Evolutionary conservation across 2,329 filamentous ascomycete species (phyloP).

Genomic region (Lachnellula subtilissima): DNA sequence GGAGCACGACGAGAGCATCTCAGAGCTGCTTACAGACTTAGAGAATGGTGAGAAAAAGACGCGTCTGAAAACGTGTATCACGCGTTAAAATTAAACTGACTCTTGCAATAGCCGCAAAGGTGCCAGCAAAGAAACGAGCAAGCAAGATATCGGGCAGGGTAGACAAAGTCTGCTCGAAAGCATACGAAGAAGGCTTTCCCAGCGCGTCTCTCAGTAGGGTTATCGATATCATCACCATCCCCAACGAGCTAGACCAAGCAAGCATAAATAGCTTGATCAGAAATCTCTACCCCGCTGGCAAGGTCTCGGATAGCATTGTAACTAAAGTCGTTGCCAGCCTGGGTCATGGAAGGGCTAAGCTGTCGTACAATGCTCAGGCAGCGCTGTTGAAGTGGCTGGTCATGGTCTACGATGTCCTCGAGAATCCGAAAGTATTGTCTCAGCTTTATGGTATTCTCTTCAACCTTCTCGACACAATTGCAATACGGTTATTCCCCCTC

Average conservation of each 20-base stretch:
- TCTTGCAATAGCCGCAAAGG: constrained; percentile 46
- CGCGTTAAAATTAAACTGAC: constrained; percentile 3
- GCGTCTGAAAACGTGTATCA: constrained; percentile 15
- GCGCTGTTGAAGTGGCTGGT: constrained; percentile 74
- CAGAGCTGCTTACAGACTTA: constrained; percentile 24
- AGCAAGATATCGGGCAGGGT: constrained; percentile 59
- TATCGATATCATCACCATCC: constrained; percentile 60
- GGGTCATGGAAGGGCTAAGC: constrained; percentile 73
- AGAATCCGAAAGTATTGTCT: constrained; percentile 58
- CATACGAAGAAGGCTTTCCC: constrained; percentile 65
- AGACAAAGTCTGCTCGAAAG: constrained; percentile 56
- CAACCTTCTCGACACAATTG: constrained; percentile 75
- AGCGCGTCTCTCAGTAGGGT: constrained; percentile 56
- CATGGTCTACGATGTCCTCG: constrained; percentile 67
- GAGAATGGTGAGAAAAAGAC: constrained; percentile 24
- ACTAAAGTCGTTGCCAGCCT: constrained; percentile 66
- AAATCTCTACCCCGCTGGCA: constrained; percentile 68
- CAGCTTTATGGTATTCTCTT: constrained; percentile 74
- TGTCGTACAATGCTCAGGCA: constrained; percentile 65
- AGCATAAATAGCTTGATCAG: constrained; percentile 65
- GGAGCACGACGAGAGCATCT: constrained; percentile 9
- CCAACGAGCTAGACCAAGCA: constrained; percentile 70
- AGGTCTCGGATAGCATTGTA: constrained; percentile 55
- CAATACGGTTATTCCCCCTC: constrained; percentile 51
- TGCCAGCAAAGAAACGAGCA: constrained; percentile 61